These are phyloP conservation scores for Acer negundo DNA, from an alignment of 345 rosid species.

Conservation along the genomic window DNA sequence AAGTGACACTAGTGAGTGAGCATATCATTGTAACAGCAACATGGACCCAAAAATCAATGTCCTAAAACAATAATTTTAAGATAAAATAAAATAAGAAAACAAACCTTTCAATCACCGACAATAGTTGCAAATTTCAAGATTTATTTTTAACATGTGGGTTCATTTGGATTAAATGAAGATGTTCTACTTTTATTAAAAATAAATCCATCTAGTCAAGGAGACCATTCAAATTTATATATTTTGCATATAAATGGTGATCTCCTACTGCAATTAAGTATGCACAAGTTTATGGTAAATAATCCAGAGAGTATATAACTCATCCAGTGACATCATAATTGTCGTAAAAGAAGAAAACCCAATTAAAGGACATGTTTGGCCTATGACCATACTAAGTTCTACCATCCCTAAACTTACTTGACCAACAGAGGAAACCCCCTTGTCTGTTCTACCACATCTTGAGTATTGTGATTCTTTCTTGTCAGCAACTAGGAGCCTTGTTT, in stretches of 20 bases:
- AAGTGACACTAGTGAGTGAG: neutral
- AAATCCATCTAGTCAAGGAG: neutral
- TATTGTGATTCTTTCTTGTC: slow-evolving; percentile 72
- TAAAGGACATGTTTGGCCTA: neutral
- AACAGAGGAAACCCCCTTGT: slow-evolving; percentile 91
- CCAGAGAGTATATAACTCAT: neutral
- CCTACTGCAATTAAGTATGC: neutral
- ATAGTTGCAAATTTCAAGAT: no score
- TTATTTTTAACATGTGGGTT: neutral
- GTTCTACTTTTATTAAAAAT: neutral
- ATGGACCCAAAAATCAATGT: no score
- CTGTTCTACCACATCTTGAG: slow-evolving; percentile 96
- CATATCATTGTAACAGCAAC: no score
- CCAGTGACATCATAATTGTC: neutral
- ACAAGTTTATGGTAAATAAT: neutral
- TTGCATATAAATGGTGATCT: neutral
- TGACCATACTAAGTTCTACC: neutral
- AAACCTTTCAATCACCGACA: no score
- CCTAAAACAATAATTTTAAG: no score
- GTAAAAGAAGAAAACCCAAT: neutral
- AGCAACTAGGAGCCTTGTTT: slow-evolving; percentile 77
- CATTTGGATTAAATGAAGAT: neutral
- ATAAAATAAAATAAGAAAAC: no score
- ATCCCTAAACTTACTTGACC: slow-evolving; percentile 69
- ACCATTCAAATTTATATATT: neutral